Conservation (phyloP, 306 rosid species). For the Trifolium subterraneum region DNA sequence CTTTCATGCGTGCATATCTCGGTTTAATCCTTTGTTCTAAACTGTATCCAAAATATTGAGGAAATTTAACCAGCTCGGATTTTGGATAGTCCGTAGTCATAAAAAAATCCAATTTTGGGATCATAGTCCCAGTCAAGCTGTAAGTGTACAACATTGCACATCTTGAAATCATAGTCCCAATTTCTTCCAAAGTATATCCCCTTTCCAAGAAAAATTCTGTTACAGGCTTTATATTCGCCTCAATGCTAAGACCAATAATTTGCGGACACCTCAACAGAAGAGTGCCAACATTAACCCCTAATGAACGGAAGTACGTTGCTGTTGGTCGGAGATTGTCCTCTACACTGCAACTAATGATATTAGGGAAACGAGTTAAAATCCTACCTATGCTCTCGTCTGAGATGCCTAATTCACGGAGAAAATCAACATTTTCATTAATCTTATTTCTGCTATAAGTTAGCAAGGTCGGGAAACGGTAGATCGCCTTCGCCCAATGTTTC, state of each 20-base stretch:
- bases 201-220: constrained; percentile 76
- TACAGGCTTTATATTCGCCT: constrained; percentile 77
- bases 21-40: constrained; percentile 85
- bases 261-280: constrained; percentile 75
- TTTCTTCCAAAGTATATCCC: constrained; percentile 75
- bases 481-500: constrained; percentile 88
- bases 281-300: constrained; percentile 78
- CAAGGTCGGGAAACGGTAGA: constrained; percentile 79
- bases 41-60: constrained; percentile 87
- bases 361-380: constrained; percentile 82
- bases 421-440: constrained; percentile 59
- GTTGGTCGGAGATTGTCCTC: constrained; percentile 88
- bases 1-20: constrained; percentile 69
- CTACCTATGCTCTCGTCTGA: constrained; percentile 76
- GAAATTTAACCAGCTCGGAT: constrained; percentile 80
- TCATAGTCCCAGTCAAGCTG: constrained; percentile 71
- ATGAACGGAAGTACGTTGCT: constrained; percentile 70
- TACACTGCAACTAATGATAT: constrained; percentile 74
- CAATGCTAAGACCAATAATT: constrained; percentile 81
- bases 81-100: constrained; percentile 69
- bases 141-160: constrained; percentile 73
- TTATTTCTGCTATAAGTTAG: constrained; percentile 85
- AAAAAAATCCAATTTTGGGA: constrained; percentile 88
- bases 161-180: constrained; percentile 83
- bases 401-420: constrained; percentile 72